Conservation (phyloP, 2,329 filamentous ascomycete genomes). For the Fusarium nelsonii region DNA sequence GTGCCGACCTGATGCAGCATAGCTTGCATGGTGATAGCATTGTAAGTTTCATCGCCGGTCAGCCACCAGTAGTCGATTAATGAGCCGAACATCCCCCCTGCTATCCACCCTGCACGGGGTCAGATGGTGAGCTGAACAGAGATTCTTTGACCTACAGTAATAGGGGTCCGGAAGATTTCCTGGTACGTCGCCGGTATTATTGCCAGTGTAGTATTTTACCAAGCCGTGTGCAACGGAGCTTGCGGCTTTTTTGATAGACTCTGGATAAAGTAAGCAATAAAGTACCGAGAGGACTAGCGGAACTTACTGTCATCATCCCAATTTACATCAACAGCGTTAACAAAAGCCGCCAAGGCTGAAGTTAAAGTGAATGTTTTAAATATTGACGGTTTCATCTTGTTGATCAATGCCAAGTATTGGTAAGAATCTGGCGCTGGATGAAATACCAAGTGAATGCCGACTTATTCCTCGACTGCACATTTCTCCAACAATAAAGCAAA, state of each 20-base stretch:
- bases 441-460: not conserved
- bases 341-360: constrained; percentile 1
- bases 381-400: not conserved
- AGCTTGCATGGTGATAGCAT: constrained; percentile 69
- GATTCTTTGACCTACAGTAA: constrained; percentile 63
- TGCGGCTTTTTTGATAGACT: constrained; percentile 63
- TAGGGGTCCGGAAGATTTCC: constrained; percentile 71
- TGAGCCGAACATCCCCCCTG: constrained; percentile 78
- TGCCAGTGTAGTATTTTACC: constrained; percentile 66
- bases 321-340: constrained; percentile 31
- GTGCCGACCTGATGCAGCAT: constrained; percentile 71
- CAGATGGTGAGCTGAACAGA: constrained; percentile 50
- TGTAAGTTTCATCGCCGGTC: constrained; percentile 75
- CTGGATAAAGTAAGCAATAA: constrained; percentile 47
- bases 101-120: constrained; percentile 71
- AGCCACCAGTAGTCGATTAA: constrained; percentile 79
- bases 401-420: not conserved
- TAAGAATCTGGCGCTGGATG: not conserved
- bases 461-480: not conserved
- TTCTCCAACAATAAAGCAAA: not conserved
- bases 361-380: not conserved
- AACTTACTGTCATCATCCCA: constrained; percentile 43
- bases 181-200: constrained; percentile 68
- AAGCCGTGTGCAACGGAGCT: constrained; percentile 61
- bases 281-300: not conserved